phyloP scores from a whole-genome alignment of 2,329 filamentous ascomycete species.

The Neonectria hederae region DNA sequence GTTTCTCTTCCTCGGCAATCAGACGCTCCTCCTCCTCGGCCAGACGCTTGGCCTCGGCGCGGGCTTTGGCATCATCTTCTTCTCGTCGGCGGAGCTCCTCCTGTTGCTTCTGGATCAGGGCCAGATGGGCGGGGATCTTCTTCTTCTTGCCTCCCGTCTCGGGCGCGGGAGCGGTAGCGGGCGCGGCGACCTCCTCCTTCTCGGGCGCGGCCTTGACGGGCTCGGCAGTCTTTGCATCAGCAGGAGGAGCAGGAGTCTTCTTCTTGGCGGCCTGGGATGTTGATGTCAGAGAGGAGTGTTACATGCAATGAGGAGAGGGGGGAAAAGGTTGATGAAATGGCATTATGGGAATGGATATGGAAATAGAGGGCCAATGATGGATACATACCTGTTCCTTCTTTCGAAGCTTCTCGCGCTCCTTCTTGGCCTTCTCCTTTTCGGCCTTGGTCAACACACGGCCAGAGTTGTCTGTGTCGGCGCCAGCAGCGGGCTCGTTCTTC shows the following conservation, averaged over 20 bases:
- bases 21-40: conserved; percentile 72
- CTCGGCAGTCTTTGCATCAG: conserved; percentile 35
- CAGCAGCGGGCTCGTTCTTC: conserved; percentile 60
- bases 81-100: conserved; percentile 74
- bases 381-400: conserved; percentile 90
- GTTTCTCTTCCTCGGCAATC: conserved; percentile 73
- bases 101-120: conserved; percentile 82
- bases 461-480: conserved; percentile 63
- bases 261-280: conserved; percentile 76
- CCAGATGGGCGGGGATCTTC: conserved; percentile 82
- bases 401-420: conserved; percentile 96
- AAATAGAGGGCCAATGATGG: not conserved
- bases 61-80: conserved; percentile 71
- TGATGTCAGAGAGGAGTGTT: conserved; percentile 21
- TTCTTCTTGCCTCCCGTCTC: conserved; percentile 78
- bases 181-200: conserved; percentile 70
- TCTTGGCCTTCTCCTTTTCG: conserved; percentile 98
- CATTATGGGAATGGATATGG: not conserved
- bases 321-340: too few relatives aligned
- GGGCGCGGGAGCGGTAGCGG: conserved; percentile 51
- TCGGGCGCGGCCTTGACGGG: conserved; percentile 55
- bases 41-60: conserved; percentile 71
- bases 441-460: conserved; percentile 91
- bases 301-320: conserved; percentile 12
- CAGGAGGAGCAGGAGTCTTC: conserved; percentile 61